Evolutionary conservation across 495 filamentous ascomycete species (phyloP).

Genomic region (Trichocladium antarcticum): DNA sequence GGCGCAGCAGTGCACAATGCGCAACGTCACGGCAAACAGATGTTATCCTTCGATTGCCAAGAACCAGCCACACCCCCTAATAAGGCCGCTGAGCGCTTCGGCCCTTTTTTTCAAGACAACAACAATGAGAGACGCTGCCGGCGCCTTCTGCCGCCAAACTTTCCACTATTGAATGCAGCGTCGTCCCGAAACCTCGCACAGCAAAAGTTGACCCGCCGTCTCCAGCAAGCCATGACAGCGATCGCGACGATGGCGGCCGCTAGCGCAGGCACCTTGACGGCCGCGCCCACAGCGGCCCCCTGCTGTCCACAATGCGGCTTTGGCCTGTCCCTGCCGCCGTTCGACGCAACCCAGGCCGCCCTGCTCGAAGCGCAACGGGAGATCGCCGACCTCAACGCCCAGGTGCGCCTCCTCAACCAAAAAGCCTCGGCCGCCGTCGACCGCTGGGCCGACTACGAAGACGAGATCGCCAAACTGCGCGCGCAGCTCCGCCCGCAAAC

Average conservation of each 20-base stretch:
- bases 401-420: slow-evolving; percentile 60
- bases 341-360: slow-evolving; percentile 40
- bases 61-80: slow-evolving; percentile 4
- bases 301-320: slow-evolving; percentile 33
- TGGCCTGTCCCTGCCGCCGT: slow-evolving; percentile 27
- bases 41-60: slow-evolving; percentile 1
- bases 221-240: background rate
- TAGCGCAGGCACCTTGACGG: slow-evolving; percentile 8
- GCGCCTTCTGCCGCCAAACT: background rate
- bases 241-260: slow-evolving; percentile 5
- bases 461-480: slow-evolving; percentile 63
- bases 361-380: slow-evolving; percentile 49
- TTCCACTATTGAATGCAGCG: background rate
- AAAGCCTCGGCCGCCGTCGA: slow-evolving; percentile 68
- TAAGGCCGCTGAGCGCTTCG: background rate
- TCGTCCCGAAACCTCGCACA: no score
- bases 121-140: background rate
- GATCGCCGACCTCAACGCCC: slow-evolving; percentile 71
- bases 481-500: slow-evolving; percentile 25
- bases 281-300: background rate
- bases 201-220: background rate
- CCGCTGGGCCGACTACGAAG: slow-evolving; percentile 90
- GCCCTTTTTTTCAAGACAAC: background rate
- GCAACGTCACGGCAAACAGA: slow-evolving; percentile 4
- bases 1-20: slow-evolving; percentile 8